Evolutionary conservation across 306 rosid genomes (phyloP).

Genomic region (Glycine tomentella): DNA sequence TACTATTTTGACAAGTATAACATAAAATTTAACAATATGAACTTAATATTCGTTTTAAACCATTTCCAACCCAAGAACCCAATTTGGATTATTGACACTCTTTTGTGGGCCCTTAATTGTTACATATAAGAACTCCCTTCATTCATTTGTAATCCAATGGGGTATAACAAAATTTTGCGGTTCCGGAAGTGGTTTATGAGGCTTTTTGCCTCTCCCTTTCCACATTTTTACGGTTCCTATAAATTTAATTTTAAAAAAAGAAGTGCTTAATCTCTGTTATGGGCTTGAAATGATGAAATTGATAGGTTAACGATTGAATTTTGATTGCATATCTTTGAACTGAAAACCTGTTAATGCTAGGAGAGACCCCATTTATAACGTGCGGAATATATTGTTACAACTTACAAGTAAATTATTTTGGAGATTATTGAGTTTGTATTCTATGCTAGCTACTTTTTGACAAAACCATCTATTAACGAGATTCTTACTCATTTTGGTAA

Average conservation of each 20-base stretch:
- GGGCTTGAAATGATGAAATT: background rate
- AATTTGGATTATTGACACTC: too few species aligned
- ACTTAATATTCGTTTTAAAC: too few species aligned
- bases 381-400: background rate
- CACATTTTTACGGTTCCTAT: background rate
- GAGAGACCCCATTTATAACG: background rate
- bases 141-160: too few species aligned
- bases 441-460: background rate
- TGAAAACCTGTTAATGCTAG: background rate
- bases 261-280: background rate
- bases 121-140: too few species aligned
- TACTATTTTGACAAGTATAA: too few species aligned
- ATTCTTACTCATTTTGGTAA: background rate
- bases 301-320: background rate
- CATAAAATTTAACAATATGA: too few species aligned
- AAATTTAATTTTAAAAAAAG: background rate
- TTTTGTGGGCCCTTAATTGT: too few species aligned
- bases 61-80: too few species aligned
- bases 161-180: too few species aligned
- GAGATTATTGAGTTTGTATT: background rate
- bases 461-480: background rate
- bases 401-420: background rate
- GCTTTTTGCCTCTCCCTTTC: too few species aligned
- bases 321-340: background rate
- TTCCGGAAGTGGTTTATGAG: background rate